A percentile compares a stretch with the other conserved stretches of the same genome.
These are phyloP conservation scores for Arthrinium puccinioides DNA, from an alignment of 2,329 filamentous ascomycete species.

Conservation along the genomic window DNA sequence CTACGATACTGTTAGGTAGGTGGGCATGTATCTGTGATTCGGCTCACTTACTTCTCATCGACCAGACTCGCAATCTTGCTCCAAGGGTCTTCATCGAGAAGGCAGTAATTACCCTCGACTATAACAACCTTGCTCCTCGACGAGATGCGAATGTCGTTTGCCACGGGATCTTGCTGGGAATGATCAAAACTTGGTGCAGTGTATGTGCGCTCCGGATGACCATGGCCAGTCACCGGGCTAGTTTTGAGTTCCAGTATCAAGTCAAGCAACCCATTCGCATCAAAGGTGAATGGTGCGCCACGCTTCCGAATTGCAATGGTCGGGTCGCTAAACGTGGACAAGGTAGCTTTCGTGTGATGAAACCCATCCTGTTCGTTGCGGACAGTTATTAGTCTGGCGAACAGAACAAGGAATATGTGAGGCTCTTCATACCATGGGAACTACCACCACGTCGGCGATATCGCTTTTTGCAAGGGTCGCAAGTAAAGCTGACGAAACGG, in stretches of 20 bases:
- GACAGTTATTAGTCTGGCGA: background rate
- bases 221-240: constrained; percentile 13
- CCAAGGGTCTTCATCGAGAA: constrained; percentile 38
- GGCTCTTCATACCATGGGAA: background rate
- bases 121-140: constrained; percentile 39
- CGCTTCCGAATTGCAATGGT: constrained; percentile 16
- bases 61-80: constrained; percentile 19
- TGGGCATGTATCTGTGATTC: background rate
- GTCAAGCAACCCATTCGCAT: constrained; percentile 15
- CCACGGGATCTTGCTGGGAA: constrained; percentile 37
- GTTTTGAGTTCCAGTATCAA: constrained; percentile 13
- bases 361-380: constrained; percentile 20
- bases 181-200: constrained; percentile 41
- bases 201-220: constrained; percentile 8
- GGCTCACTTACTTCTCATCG: constrained; percentile 29
- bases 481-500: constrained; percentile 60
- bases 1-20: constrained; percentile 5
- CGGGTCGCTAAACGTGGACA: constrained; percentile 14
- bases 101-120: constrained; percentile 43
- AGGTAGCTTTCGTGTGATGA: constrained; percentile 16
- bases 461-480: background rate
- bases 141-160: constrained; percentile 13
- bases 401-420: background rate
- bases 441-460: background rate
- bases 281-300: constrained; percentile 25